Percentiles rank a stretch among this genome's conserved stretches.
Evolutionary conservation across 2,329 filamentous ascomycete species (phyloP).

Genomic region (Shiraia sp.): DNA sequence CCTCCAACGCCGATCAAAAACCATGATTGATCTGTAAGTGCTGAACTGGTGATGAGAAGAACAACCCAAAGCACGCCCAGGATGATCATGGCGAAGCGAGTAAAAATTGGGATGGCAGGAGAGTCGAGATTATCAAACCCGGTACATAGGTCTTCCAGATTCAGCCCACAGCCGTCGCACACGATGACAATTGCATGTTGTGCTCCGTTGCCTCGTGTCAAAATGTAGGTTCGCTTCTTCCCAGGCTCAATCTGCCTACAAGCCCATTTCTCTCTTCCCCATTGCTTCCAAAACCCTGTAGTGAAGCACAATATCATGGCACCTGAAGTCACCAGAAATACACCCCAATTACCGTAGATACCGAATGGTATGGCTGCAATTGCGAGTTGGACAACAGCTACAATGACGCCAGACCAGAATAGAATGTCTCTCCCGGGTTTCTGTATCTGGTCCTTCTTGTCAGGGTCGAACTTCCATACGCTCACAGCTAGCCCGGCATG

Average conservation of each 20-base stretch:
- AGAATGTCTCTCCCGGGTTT: slow-evolving; percentile 1
- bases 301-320: slow-evolving; percentile 10
- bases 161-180: slow-evolving; percentile 8
- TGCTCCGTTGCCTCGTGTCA: slow-evolving; percentile 20
- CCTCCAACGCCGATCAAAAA: slow-evolving; percentile 23
- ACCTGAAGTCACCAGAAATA: slow-evolving; percentile 11
- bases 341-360: slow-evolving; percentile 16
- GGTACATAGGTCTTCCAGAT: slow-evolving; percentile 19
- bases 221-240: slow-evolving; percentile 8
- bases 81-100: slow-evolving; percentile 6
- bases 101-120: slow-evolving; percentile 8
- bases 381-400: slow-evolving; percentile 10
- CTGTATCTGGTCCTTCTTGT: neutral
- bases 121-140: slow-evolving; percentile 14
- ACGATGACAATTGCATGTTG: slow-evolving; percentile 18
- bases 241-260: slow-evolving; percentile 6
- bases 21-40: slow-evolving; percentile 18
- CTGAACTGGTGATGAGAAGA: slow-evolving; percentile 21
- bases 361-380: slow-evolving; percentile 14
- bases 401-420: slow-evolving; percentile 11
- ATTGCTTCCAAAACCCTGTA: slow-evolving; percentile 13
- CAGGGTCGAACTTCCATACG: slow-evolving; percentile 1
- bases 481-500: slow-evolving; percentile 4
- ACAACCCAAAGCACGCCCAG: slow-evolving; percentile 15
- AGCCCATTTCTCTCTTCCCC: slow-evolving; percentile 18